These are phyloP conservation scores for Ophiostoma himal-ulmi DNA, from an alignment of 2,329 filamentous ascomycete genomes.

Conservation along the genomic window DNA sequence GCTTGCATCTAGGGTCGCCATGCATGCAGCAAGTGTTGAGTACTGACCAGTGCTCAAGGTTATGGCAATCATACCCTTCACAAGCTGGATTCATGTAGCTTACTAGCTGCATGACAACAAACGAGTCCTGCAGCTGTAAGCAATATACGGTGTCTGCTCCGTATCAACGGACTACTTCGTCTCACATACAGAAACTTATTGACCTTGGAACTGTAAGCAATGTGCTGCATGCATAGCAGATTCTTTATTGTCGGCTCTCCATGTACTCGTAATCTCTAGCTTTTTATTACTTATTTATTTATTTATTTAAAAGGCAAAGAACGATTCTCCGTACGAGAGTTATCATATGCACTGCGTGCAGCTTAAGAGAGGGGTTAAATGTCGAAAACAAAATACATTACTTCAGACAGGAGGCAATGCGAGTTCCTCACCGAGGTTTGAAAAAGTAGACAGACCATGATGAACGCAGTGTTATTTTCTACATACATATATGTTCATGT, in stretches of 20 bases:
- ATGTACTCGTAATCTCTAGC: not conserved
- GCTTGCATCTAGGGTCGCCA: not conserved
- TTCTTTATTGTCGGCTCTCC: not conserved
- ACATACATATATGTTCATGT: not conserved
- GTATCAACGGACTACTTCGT: not conserved
- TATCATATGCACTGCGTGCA: not conserved
- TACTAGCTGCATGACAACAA: not conserved
- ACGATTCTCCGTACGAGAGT: too few relatives aligned
- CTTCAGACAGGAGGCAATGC: too few relatives aligned
- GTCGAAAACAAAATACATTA: too few relatives aligned
- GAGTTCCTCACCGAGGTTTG: not conserved
- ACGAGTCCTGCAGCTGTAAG: constrained; percentile 4
- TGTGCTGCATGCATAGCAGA: not conserved
- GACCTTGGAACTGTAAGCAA: not conserved
- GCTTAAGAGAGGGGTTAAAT: not conserved
- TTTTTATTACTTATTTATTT: too few relatives aligned
- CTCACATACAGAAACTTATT: not conserved
- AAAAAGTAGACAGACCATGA: not conserved
- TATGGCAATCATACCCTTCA: not conserved
- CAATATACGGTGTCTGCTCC: not conserved
- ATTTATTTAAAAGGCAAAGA: too few relatives aligned
- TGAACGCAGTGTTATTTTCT: not conserved
- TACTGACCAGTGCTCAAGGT: not conserved
- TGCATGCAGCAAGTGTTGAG: not conserved
- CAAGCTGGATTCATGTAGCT: not conserved